phyloP scores from a whole-genome alignment of 345 rosid species.

The Melaleuca quinquenervia region DNA sequence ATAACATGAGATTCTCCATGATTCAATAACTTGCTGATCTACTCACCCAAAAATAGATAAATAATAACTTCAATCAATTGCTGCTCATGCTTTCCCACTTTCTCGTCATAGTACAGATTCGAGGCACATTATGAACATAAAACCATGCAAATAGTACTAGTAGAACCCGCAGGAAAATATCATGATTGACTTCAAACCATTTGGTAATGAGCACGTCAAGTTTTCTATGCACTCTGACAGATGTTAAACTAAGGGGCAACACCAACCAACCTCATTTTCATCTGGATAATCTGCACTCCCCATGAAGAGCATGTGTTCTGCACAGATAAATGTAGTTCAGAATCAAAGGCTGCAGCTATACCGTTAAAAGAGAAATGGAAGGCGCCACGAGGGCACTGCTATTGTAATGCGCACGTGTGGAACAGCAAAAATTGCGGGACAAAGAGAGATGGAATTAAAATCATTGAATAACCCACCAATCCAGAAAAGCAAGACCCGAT shows the following conservation, averaged over 20 bases:
- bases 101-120: not conserved
- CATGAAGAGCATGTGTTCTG: constrained; percentile 99
- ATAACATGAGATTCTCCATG: not conserved
- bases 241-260: constrained; percentile 4
- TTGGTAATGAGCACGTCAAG: not conserved
- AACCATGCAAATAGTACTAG: not conserved
- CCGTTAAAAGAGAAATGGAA: not conserved
- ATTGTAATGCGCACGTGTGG: not conserved
- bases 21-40: not conserved
- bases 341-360: not conserved
- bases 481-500: not conserved
- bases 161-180: not conserved
- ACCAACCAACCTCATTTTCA: constrained; percentile 69
- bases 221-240: not conserved
- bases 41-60: not conserved
- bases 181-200: not conserved
- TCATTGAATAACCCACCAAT: not conserved
- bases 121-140: not conserved
- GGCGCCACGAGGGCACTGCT: not conserved
- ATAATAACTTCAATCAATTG: not conserved
- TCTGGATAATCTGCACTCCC: constrained; percentile 90
- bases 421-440: not conserved
- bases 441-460: not conserved
- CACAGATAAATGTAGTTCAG: not conserved
- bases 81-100: not conserved